Conservation (phyloP, 176 grass and related monocot genomes). For the Cenchrus purpureus region DNA sequence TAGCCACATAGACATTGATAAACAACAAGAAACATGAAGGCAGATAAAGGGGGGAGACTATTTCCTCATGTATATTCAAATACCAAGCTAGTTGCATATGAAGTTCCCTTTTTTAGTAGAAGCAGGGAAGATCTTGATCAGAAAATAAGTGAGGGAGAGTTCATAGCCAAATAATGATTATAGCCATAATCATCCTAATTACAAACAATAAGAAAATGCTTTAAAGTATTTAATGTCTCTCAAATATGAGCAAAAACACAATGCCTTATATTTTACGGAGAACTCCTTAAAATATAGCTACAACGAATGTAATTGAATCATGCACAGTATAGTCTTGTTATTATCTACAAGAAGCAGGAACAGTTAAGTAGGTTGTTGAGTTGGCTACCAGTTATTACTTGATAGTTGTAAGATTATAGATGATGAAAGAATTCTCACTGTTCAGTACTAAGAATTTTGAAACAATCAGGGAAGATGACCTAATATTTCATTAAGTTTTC, state of each 20-base stretch:
- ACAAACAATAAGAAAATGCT: conserved; percentile 9
- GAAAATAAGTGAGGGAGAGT: neutral
- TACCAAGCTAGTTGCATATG: neutral
- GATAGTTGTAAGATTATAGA: neutral
- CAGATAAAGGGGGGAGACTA: neutral
- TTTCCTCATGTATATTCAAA: neutral
- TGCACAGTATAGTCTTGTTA: neutral
- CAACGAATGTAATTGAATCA: neutral
- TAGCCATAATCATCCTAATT: neutral
- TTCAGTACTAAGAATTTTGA: neutral
- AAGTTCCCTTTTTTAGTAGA: neutral
- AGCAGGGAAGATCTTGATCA: no score
- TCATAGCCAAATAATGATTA: neutral
- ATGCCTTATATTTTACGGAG: neutral
- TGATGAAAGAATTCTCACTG: neutral
- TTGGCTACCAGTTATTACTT: neutral
- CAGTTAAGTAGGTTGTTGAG: conserved; percentile 3
- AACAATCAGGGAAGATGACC: neutral
- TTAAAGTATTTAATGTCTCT: neutral
- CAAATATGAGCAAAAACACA: neutral
- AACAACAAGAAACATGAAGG: neutral
- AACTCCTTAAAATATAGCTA: neutral
- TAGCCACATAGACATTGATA: neutral
- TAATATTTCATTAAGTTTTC: neutral
- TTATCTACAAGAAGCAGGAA: neutral